Evolutionary conservation across 2,329 filamentous ascomycete species (phyloP).

Genomic region (Aaosphaeria pasadenensis): DNA sequence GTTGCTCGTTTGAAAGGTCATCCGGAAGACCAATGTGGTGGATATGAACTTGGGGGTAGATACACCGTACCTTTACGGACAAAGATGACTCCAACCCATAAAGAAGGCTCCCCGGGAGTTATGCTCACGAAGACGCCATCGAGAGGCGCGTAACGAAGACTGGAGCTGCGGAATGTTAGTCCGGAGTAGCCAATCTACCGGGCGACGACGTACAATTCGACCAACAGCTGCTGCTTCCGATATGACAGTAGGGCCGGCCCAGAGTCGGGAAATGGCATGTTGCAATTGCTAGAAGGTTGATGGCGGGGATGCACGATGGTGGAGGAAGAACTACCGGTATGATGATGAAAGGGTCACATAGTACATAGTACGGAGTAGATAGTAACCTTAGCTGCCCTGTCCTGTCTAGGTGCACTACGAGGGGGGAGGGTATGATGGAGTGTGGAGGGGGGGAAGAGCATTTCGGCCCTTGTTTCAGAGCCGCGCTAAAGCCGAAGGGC

Average conservation of each 20-base stretch:
- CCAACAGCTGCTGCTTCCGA: slow-evolving; percentile 71
- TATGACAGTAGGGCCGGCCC: slow-evolving; percentile 45
- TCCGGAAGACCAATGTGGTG: background rate
- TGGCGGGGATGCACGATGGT: background rate
- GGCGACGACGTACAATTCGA: slow-evolving; percentile 68
- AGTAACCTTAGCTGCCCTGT: no score
- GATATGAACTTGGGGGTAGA: background rate
- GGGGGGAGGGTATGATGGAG: no score
- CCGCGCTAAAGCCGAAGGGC: no score
- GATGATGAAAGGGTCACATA: no score
- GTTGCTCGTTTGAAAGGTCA: no score
- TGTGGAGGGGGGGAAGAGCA: no score
- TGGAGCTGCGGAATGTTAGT: slow-evolving; percentile 57
- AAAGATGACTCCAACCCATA: slow-evolving; percentile 92
- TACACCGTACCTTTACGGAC: slow-evolving; percentile 70
- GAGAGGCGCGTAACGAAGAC: slow-evolving; percentile 77
- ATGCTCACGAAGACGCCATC: slow-evolving; percentile 84
- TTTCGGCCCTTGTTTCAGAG: no score
- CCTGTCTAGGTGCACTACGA: no score
- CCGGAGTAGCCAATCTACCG: slow-evolving; percentile 8
- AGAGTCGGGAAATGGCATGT: slow-evolving; percentile 22
- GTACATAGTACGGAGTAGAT: no score
- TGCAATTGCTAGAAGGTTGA: background rate
- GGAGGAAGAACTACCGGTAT: no score
- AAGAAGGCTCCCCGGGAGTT: slow-evolving; percentile 72